Percentiles rank a stretch among this genome's conserved stretches.
Evolutionary conservation across 306 rosid species (phyloP).

Genomic region (Clitoria ternatea): DNA sequence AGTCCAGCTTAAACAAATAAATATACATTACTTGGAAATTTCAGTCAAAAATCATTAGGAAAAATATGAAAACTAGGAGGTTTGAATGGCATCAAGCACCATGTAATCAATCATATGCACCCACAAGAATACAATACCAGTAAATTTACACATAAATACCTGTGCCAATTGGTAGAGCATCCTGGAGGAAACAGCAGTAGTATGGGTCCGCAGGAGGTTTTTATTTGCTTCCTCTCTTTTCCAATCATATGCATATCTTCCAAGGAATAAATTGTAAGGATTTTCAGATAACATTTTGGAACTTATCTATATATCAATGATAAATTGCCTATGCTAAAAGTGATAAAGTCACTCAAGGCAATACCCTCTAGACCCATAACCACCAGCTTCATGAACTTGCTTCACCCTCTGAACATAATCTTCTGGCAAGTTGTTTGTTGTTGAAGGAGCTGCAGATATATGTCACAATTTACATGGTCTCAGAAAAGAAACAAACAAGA

Average conservation of each 20-base stretch:
- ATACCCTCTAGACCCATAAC: slow-evolving; percentile 91
- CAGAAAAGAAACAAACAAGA: slow-evolving; percentile 22
- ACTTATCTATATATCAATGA: neutral
- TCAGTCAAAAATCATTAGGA: neutral
- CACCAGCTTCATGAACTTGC: slow-evolving; percentile 79
- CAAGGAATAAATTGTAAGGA: slow-evolving; percentile 8
- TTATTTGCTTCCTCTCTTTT: slow-evolving; percentile 88
- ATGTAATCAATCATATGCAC: neutral
- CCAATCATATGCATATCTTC: slow-evolving; percentile 83
- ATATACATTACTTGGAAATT: neutral
- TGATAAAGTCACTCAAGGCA: slow-evolving; percentile 1
- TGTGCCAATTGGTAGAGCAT: slow-evolving; percentile 86
- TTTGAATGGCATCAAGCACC: neutral
- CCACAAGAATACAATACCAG: neutral
- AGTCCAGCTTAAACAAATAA: neutral
- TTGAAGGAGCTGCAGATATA: slow-evolving; percentile 66
- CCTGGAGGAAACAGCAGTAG: slow-evolving; percentile 90
- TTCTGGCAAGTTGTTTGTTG: slow-evolving; percentile 75
- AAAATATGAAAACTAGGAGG: neutral
- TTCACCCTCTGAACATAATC: slow-evolving; percentile 94
- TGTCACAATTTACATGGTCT: slow-evolving; percentile 12
- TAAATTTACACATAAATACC: slow-evolving; percentile 38
- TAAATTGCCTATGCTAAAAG: slow-evolving; percentile 5
- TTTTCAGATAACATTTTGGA: slow-evolving; percentile 11
- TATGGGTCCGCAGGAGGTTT: slow-evolving; percentile 89